A percentile compares a stretch with the other conserved stretches of the same genome.
Conservation (phyloP, 345 rosid species). For the Bruguiera sexangula region DNA sequence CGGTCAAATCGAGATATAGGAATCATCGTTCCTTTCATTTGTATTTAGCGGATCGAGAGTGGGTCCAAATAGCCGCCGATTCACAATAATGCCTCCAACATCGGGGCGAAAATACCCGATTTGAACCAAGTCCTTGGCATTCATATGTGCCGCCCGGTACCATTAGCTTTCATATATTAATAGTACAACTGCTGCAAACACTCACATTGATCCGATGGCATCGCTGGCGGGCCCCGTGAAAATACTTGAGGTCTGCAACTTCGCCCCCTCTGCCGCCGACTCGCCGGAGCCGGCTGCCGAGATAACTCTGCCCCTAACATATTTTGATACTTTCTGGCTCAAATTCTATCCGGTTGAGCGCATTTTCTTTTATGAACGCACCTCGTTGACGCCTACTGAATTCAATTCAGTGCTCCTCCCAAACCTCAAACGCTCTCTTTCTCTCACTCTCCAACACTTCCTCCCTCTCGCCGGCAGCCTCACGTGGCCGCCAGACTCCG, state of each 20-base stretch:
- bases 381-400: neutral
- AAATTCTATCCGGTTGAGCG: conserved; percentile 5
- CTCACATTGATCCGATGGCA: neutral
- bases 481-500: neutral
- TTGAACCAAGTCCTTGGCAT: too few relatives aligned
- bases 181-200: neutral
- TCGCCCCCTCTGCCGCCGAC: neutral
- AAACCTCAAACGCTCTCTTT: conserved; percentile 9
- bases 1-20: too few relatives aligned
- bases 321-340: conserved; percentile 3
- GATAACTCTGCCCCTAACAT: conserved; percentile 3
- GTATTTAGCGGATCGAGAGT: too few relatives aligned
- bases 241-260: neutral
- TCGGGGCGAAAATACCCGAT: too few relatives aligned
- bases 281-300: neutral
- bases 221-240: neutral
- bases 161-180: too few relatives aligned
- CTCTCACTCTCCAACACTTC: conserved; percentile 6
- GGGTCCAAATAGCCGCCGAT: too few relatives aligned
- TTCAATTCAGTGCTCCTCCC: conserved; percentile 10
- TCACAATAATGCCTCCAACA: too few relatives aligned
- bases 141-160: too few relatives aligned
- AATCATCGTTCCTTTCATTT: too few relatives aligned
- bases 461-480: conserved; percentile 17
- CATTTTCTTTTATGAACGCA: conserved; percentile 4